Conservation (phyloP, 371 early-diverging fungal genomes). For the Mortierella sp. region DNA sequence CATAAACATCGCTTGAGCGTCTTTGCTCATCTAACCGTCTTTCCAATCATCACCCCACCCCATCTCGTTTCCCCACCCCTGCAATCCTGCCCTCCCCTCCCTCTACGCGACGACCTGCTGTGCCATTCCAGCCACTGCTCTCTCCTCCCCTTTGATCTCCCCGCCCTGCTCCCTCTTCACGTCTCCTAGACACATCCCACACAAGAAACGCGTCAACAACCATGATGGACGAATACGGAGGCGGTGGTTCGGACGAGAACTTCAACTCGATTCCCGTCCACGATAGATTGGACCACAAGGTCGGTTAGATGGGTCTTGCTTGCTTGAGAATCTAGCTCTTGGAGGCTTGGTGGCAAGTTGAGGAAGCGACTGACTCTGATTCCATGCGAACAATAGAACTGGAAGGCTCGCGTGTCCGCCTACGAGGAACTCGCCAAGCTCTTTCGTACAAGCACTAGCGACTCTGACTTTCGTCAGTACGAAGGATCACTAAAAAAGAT, state of each 20-base stretch:
- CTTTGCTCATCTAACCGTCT: no score
- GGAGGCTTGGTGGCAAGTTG: no score
- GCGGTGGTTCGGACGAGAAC: conserved; percentile 68
- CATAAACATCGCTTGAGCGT: no score
- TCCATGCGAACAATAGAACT: conserved; percentile 65
- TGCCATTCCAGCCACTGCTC: no score
- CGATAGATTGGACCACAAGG: conserved; percentile 81
- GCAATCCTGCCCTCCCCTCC: no score
- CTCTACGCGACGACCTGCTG: no score
- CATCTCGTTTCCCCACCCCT: no score
- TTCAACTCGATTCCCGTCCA: conserved; percentile 71
- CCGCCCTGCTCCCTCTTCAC: background rate
- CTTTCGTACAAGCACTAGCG: conserved; percentile 70
- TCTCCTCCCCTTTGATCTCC: no score
- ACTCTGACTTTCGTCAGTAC: conserved; percentile 75
- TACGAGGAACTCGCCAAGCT: conserved; percentile 84
- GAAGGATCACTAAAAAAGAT: conserved; percentile 81
- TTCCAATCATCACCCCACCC: no score
- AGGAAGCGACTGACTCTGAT: background rate
- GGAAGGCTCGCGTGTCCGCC: conserved; percentile 94
- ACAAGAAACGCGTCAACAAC: conserved; percentile 6
- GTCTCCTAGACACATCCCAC: conserved; percentile 1
- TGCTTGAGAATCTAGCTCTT: no score
- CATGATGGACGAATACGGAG: conserved; percentile 47
- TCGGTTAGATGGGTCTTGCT: conserved; percentile 34